A percentile compares a stretch with the other conserved stretches of the same genome.
Evolutionary conservation across 2,329 filamentous ascomycete species (phyloP).

Genomic region (Penicillium polonicum): DNA sequence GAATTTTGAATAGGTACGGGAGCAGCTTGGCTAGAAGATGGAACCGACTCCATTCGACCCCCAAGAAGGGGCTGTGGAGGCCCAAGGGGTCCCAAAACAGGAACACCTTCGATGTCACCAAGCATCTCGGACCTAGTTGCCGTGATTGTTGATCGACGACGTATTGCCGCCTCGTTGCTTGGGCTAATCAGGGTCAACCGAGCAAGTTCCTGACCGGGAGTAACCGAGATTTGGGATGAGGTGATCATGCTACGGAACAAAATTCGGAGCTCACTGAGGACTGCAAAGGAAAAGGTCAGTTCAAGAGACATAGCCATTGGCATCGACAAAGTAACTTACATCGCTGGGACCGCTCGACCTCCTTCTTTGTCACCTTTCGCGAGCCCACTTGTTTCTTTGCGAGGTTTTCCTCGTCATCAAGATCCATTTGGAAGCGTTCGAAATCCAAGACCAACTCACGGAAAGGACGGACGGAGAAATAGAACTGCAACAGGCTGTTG

Average conservation of each 20-base stretch:
- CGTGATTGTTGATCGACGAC: conserved; percentile 48
- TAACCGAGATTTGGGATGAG: conserved; percentile 61
- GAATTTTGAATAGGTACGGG: conserved; percentile 24
- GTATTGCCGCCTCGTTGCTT: conserved; percentile 54
- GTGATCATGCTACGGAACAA: conserved; percentile 71
- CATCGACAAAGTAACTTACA: conserved; percentile 58
- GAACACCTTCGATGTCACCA: conserved; percentile 46
- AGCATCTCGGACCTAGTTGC: conserved; percentile 30
- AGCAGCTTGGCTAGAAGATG: conserved; percentile 16
- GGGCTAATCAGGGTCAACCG: conserved; percentile 71
- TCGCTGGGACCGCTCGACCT: conserved; percentile 63
- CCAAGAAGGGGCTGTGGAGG: conserved; percentile 35
- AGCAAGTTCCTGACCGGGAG: conserved; percentile 73
- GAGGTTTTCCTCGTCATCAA: conserved; percentile 60
- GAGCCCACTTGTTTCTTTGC: conserved; percentile 72
- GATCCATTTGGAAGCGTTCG: conserved; percentile 66
- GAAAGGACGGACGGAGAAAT: conserved; percentile 82
- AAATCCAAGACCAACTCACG: conserved; percentile 77
- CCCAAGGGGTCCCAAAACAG: conserved; percentile 48
- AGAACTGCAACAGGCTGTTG: conserved; percentile 93
- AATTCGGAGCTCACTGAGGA: conserved; percentile 68
- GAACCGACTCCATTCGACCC: conserved; percentile 14
- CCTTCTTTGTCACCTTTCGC: conserved; percentile 59
- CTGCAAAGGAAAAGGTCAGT: conserved; percentile 45
- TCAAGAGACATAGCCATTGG: not conserved